Evolutionary conservation across 1,284 basidiomycete genomes (phyloP).

Genomic region (Cutaneotrichosporon cavernicola): DNA sequence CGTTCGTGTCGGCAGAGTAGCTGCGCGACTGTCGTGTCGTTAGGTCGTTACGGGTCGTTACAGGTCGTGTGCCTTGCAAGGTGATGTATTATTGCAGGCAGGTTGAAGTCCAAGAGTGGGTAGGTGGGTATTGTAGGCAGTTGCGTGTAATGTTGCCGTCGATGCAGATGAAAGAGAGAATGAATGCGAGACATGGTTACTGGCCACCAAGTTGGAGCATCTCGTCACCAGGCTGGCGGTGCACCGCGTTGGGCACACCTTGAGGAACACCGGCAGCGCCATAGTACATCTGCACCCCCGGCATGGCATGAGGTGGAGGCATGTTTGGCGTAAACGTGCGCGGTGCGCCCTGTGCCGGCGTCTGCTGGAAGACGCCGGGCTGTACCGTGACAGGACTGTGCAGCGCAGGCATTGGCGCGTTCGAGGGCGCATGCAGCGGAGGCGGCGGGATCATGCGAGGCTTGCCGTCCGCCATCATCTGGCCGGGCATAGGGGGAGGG

Average conservation of each 20-base stretch:
- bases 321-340: constrained; percentile 3
- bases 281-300: constrained; percentile 6
- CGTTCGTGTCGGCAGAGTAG: constrained; percentile 2
- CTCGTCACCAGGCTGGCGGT: constrained; percentile 5
- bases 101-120: not conserved
- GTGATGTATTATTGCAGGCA: not conserved
- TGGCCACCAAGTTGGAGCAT: constrained; percentile 8
- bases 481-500: not conserved
- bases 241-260: not conserved
- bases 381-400: constrained; percentile 10
- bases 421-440: constrained; percentile 1
- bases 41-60: constrained; percentile 3
- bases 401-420: constrained; percentile 10
- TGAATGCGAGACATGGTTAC: not conserved
- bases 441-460: constrained; percentile 6
- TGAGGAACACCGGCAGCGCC: not conserved
- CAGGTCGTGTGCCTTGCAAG: not conserved
- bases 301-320: not conserved
- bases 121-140: not conserved
- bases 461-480: not conserved
- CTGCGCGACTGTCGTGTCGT: constrained; percentile 6
- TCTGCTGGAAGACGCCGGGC: constrained; percentile 3
- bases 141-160: constrained; percentile 2
- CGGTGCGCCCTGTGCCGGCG: not conserved
- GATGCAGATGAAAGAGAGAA: not conserved